Conservation (phyloP, 2,329 filamentous ascomycete species). For the Arachnomyces sp. region DNA sequence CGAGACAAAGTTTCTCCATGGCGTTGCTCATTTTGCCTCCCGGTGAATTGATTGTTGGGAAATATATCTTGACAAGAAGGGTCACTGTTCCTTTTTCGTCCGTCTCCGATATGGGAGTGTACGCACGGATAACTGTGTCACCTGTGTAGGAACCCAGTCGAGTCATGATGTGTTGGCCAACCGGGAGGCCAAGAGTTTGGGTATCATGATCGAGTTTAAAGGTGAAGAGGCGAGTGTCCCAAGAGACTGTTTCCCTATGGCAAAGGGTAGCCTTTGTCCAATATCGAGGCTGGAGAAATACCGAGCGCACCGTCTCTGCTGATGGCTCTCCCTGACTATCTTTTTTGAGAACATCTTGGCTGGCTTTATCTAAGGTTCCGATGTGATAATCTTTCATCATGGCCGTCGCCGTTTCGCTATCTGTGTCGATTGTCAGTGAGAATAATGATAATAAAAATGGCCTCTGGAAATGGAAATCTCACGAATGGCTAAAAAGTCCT, state of each 20-base stretch:
- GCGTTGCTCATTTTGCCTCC: conserved; percentile 79
- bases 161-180: conserved; percentile 82
- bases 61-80: conserved; percentile 78
- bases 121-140: conserved; percentile 73
- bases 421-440: conserved; percentile 40
- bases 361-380: conserved; percentile 61
- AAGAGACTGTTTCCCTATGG: conserved; percentile 62
- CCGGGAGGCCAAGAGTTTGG: conserved; percentile 68
- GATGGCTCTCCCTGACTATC: conserved; percentile 35
- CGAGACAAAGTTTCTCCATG: conserved; percentile 64
- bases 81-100: conserved; percentile 58
- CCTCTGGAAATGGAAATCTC: conserved; percentile 34
- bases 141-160: conserved; percentile 54
- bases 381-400: conserved; percentile 88
- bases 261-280: conserved; percentile 70
- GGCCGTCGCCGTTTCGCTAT: conserved; percentile 82
- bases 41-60: conserved; percentile 46
- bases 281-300: conserved; percentile 62
- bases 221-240: conserved; percentile 73
- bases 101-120: conserved; percentile 71
- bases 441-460: neutral
- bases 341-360: conserved; percentile 47
- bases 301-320: conserved; percentile 39
- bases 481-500: conserved; percentile 91
- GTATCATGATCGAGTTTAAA: conserved; percentile 66